These are phyloP conservation scores for Cichorium intybus DNA, from an alignment of 140 eudicot genomes.

Conservation along the genomic window DNA sequence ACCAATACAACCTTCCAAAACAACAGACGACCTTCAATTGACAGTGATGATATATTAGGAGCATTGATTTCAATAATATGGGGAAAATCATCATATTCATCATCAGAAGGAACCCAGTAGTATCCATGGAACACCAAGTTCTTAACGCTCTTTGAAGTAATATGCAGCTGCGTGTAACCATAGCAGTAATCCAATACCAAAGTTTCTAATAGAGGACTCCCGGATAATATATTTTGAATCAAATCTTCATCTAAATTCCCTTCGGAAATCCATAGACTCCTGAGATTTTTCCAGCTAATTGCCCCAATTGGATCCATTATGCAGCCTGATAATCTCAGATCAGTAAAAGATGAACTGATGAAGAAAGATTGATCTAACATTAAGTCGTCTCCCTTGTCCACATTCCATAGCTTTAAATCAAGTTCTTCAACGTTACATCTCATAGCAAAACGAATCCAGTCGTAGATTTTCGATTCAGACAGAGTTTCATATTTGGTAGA, in stretches of 20 bases:
- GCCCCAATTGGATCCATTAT: background rate
- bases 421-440: background rate
- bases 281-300: background rate
- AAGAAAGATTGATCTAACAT: background rate
- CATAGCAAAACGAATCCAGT: slow-evolving; percentile 9
- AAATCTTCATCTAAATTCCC: slow-evolving; percentile 12
- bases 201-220: slow-evolving; percentile 29
- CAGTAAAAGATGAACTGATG: background rate
- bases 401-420: background rate
- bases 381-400: background rate
- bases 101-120: background rate
- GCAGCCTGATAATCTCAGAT: background rate
- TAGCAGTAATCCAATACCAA: slow-evolving; percentile 14
- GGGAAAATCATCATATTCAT: background rate
- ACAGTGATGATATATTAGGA: slow-evolving; percentile 17
- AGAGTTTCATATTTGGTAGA: background rate
- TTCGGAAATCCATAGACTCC: background rate
- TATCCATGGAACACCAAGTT: slow-evolving; percentile 27
- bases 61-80: slow-evolving; percentile 25
- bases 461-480: background rate
- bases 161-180: slow-evolving; percentile 18
- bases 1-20: slow-evolving; percentile 20
- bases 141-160: slow-evolving; percentile 28
- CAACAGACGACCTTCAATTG: background rate
- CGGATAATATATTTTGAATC: slow-evolving; percentile 26